Evolutionary conservation across 495 filamentous ascomycete species (phyloP).

Genomic region (Daldinia concentrica): DNA sequence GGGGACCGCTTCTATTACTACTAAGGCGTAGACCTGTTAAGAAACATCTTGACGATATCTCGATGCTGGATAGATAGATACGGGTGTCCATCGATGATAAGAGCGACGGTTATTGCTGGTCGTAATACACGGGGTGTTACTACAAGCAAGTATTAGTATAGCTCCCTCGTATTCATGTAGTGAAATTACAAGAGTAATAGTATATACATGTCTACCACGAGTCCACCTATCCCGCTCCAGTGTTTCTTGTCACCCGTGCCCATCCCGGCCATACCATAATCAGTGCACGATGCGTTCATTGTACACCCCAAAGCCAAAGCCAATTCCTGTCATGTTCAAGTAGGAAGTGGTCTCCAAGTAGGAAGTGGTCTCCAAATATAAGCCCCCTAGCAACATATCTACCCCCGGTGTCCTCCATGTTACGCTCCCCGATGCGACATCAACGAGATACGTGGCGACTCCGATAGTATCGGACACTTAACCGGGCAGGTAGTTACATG

Average conservation of each 20-base stretch:
- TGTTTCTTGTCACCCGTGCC: not conserved
- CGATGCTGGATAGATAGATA: not conserved
- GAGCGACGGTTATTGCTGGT: not conserved
- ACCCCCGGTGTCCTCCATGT: slow-evolving; percentile 1
- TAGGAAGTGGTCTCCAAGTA: not conserved
- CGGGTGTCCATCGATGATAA: not conserved
- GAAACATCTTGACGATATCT: not conserved
- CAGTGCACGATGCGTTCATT: not conserved
- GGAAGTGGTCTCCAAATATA: not conserved
- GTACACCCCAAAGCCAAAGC: not conserved
- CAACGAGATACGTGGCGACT: not conserved
- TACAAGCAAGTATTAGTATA: not conserved
- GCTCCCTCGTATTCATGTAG: too few relatives aligned
- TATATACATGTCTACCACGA: not conserved
- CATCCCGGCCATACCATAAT: not conserved
- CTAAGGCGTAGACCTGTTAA: not conserved
- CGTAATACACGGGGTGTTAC: not conserved
- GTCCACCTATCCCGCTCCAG: not conserved
- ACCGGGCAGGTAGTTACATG: slow-evolving; percentile 1
- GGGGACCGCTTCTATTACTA: not conserved
- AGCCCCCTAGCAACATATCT: not conserved
- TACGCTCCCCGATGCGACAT: slow-evolving; percentile 12
- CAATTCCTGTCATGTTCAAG: not conserved
- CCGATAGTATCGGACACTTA: slow-evolving; percentile 9
- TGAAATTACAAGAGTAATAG: not conserved